Evolutionary conservation across 805 yeast species (phyloP), one percentile per base, ranked within the genome.

Genomic region (Lipomyces spencermartinsiae): DNA sequence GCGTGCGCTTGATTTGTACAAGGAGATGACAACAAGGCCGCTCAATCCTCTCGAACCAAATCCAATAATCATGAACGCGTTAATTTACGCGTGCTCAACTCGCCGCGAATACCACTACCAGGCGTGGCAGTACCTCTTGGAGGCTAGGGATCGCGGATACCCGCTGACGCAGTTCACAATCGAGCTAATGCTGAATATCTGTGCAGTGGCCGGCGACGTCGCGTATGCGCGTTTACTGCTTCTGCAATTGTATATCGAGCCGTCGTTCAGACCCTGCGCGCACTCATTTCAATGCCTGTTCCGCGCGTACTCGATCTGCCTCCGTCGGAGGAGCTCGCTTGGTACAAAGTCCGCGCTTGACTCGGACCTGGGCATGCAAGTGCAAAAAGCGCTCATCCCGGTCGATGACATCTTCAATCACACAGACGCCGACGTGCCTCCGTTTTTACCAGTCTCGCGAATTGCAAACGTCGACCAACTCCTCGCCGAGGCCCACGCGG

Each of bases 171-270:
- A 83, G 8, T 80, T 80, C 31, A 83, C 90, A 0, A 82, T 88
- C 72, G 90, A 88, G 69, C 83, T 87, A 16, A 87, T 94, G 87
- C 82, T 94, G 80, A 84, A 88, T 69, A 78, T 94, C 59, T 86
- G 95, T n/a, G 89, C 92, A 0, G 82, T 83, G 67, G 93, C 93
- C 74, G 95, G 97, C 0, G 97, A 93, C 76, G 78, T 90, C 22
- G 81, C 86, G 5, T 80, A 92, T 57, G 82, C 91, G 0, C 83
- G 98, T 73, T 92, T 94, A 2, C 66, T 81, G 39, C 68, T 80
- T 57, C 66, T 71, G 19, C 77, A 75, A 58, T 67, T 80, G 63
- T 76, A 77, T 56, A 65, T 66, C 14, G 67, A 60, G 9, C 66
- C 73, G 5, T 62, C 64, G 31, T 61, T 76, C 0, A 73, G 70